A percentile compares a stretch with the other conserved stretches of the same genome.
phyloP scores from a whole-genome alignment of 139 green algal species.

The Mesotaenium endlicherianum region DNA sequence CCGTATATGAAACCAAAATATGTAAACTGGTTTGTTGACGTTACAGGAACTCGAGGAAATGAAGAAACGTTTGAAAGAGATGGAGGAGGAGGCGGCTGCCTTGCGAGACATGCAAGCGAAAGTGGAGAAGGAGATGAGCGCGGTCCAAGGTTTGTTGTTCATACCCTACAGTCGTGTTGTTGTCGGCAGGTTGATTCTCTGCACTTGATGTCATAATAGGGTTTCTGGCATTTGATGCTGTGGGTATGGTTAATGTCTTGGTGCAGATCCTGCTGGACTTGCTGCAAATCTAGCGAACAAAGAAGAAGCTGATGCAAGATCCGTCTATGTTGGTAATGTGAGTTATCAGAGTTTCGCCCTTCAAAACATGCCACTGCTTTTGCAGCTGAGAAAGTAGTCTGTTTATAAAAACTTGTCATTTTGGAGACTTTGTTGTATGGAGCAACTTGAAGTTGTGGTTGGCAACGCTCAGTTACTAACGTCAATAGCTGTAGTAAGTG shows the following conservation, averaged over 20 bases:
- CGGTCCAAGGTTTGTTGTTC: not conserved
- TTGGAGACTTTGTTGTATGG: too few relatives aligned
- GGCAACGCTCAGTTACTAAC: too few relatives aligned
- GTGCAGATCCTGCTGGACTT: not conserved
- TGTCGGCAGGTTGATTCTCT: too few relatives aligned
- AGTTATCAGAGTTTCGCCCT: too few relatives aligned
- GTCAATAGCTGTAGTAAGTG: too few relatives aligned
- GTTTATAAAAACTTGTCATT: too few relatives aligned
- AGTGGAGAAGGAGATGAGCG: slow-evolving; percentile 59
- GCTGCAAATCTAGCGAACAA: slow-evolving; percentile 39
- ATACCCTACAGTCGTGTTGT: too few relatives aligned
- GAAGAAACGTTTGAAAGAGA: slow-evolving; percentile 81
- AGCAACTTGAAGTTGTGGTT: too few relatives aligned
- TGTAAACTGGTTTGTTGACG: not conserved
- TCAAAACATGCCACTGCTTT: too few relatives aligned
- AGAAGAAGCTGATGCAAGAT: slow-evolving; percentile 82
- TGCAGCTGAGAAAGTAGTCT: too few relatives aligned
- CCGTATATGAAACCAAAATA: too few relatives aligned
- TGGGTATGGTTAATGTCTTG: not conserved
- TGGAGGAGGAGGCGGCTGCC: slow-evolving; percentile 87
- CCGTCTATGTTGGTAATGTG: slow-evolving; percentile 91
- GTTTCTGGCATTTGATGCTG: not conserved
- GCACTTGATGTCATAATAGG: too few relatives aligned
- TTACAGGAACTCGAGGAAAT: slow-evolving; percentile 82
- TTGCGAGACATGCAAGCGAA: slow-evolving; percentile 70